Evolutionary conservation across 1,284 basidiomycete genomes (phyloP).

Genomic region (Rhodotorula mucilaginosa): DNA sequence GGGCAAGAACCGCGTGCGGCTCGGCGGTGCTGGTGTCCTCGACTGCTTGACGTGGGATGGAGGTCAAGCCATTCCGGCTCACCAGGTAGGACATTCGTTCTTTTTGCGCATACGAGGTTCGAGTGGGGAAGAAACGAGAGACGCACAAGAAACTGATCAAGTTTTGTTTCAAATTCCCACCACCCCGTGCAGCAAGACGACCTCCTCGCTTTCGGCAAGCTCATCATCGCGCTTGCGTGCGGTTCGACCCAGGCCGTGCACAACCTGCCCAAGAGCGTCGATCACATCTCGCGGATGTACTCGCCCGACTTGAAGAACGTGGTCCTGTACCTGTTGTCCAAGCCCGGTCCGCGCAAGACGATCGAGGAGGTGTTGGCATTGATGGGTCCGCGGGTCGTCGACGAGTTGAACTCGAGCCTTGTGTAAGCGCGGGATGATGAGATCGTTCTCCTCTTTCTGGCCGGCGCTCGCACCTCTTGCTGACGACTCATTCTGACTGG

Average conservation of each 20-base stretch:
- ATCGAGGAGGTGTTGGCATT: slow-evolving; percentile 77
- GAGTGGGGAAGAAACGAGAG: too few relatives aligned
- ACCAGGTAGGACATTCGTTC: slow-evolving; percentile 54
- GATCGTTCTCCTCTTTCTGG: background rate
- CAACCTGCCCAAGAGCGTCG: slow-evolving; percentile 72
- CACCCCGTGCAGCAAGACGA: slow-evolving; percentile 71
- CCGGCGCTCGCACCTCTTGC: background rate
- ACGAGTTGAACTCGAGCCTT: slow-evolving; percentile 79
- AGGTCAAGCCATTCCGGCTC: slow-evolving; percentile 59
- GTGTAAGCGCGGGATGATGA: slow-evolving; percentile 55
- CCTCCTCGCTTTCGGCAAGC: slow-evolving; percentile 76
- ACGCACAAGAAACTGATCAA: background rate
- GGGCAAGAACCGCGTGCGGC: slow-evolving; percentile 73
- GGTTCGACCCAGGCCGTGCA: slow-evolving; percentile 62
- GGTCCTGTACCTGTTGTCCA: slow-evolving; percentile 72
- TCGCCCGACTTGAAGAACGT: slow-evolving; percentile 78
- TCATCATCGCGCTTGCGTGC: slow-evolving; percentile 79
- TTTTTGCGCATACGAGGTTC: too few relatives aligned
- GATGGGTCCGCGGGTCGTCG: slow-evolving; percentile 69
- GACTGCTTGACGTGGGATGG: slow-evolving; percentile 78
- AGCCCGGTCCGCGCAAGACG: slow-evolving; percentile 63
- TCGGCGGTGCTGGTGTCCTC: slow-evolving; percentile 72
- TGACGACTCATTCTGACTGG: background rate
- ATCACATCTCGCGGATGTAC: slow-evolving; percentile 71
- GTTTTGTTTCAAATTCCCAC: background rate